Evolutionary conservation across 352 stramenopile species (phyloP).

Genomic region (Globisporangium viniferum): DNA sequence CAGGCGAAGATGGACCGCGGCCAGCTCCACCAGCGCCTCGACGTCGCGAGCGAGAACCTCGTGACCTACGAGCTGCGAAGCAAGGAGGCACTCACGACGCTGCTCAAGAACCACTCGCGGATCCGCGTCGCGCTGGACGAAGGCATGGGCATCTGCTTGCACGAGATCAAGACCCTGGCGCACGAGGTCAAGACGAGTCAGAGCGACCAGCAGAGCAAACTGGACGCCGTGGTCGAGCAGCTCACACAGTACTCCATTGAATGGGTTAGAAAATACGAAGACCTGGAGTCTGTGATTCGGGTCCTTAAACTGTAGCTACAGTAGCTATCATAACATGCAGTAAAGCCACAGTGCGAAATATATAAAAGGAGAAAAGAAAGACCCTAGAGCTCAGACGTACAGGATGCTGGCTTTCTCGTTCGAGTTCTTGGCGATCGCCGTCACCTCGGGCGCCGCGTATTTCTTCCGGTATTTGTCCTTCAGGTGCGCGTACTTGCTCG

Average conservation of each 20-base stretch:
- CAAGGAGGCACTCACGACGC: slow-evolving; percentile 36
- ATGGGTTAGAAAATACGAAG: slow-evolving; percentile 31
- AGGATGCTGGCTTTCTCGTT: slow-evolving; percentile 19
- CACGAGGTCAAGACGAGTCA: slow-evolving; percentile 36
- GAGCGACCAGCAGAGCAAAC: slow-evolving; percentile 32
- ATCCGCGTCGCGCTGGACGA: slow-evolving; percentile 55
- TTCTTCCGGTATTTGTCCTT: slow-evolving; percentile 80
- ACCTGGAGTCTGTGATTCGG: slow-evolving; percentile 35
- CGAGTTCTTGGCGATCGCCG: slow-evolving; percentile 17
- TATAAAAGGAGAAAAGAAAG: too few relatives aligned
- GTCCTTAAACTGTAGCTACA: slow-evolving; percentile 24
- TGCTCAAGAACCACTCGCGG: slow-evolving; percentile 51
- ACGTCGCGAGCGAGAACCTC: slow-evolving; percentile 39
- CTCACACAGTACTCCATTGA: slow-evolving; percentile 31
- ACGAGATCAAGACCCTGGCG: slow-evolving; percentile 42
- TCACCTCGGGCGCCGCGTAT: slow-evolving; percentile 46
- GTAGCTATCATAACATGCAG: slow-evolving; percentile 3
- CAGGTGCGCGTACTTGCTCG: slow-evolving; percentile 64
- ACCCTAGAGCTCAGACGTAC: slow-evolving; percentile 31
- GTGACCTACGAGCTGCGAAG: slow-evolving; percentile 35
- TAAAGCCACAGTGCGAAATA: too few relatives aligned
- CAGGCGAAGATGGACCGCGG: slow-evolving; percentile 47
- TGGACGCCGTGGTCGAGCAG: slow-evolving; percentile 33
- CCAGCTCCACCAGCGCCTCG: slow-evolving; percentile 41
- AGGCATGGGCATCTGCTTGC: slow-evolving; percentile 53